These are phyloP conservation scores for Stropharia rugosoannulata DNA, from an alignment of 768 basidiomycete genomes.

Conservation along the genomic window DNA sequence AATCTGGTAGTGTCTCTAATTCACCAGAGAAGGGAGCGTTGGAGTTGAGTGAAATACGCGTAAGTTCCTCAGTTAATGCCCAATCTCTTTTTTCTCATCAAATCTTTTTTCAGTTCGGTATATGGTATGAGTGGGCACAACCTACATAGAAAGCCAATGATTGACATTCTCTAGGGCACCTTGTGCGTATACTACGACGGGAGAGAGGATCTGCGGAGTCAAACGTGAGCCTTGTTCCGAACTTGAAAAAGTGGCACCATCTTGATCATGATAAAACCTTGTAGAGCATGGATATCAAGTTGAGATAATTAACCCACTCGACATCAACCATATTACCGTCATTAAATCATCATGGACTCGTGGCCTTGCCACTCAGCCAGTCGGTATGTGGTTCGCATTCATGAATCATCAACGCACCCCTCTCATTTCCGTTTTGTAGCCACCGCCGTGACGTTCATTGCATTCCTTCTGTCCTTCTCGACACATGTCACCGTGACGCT, in stretches of 20 bases:
- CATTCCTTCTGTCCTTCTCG: constrained; percentile 61
- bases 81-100: background rate
- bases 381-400: constrained; percentile 47
- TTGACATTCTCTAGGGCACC: constrained; percentile 47
- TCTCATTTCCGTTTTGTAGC: constrained; percentile 26
- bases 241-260: background rate
- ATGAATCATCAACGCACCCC: background rate
- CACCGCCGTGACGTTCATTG: constrained; percentile 59
- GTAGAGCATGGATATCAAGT: constrained; percentile 59
- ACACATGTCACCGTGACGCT: constrained; percentile 57
- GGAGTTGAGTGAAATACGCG: constrained; percentile 49
- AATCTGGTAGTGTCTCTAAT: background rate
- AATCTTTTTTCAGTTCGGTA: constrained; percentile 51
- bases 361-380: constrained; percentile 73
- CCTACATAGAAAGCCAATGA: background rate
- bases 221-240: background rate
- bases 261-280: background rate
- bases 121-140: constrained; percentile 49
- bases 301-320: constrained; percentile 29
- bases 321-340: constrained; percentile 34
- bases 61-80: constrained; percentile 32
- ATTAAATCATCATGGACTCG: constrained; percentile 66
- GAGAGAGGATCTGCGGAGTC: constrained; percentile 42
- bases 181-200: constrained; percentile 49
- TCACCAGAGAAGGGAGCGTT: constrained; percentile 17